Conservation (phyloP, 1,284 basidiomycete species). For the Marasmius tenuissimus region DNA sequence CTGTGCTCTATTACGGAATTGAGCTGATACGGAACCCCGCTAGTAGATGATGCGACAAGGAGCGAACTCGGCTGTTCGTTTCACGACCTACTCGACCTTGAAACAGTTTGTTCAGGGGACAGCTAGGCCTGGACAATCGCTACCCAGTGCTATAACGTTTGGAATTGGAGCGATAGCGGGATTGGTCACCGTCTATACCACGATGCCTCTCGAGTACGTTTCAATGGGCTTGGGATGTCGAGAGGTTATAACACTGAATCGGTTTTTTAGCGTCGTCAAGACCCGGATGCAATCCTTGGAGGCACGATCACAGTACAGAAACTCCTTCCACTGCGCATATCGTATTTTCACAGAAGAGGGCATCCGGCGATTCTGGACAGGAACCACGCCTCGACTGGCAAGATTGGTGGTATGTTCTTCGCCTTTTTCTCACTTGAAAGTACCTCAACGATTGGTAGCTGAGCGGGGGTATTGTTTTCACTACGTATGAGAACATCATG, state of each 20-base stretch:
- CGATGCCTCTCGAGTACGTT: conserved; percentile 92
- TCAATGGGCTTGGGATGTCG: not conserved
- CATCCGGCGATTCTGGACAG: conserved; percentile 89
- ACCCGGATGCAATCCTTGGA: conserved; percentile 95
- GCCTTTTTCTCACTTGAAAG: not conserved
- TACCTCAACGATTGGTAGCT: conserved; percentile 44
- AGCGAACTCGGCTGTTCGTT: conserved; percentile 95
- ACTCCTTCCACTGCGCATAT: conserved; percentile 93
- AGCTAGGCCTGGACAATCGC: conserved; percentile 77
- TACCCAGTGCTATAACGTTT: conserved; percentile 91
- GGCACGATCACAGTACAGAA: conserved; percentile 82
- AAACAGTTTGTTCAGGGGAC: conserved; percentile 92
- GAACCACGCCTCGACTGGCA: conserved; percentile 86
- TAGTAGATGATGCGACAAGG: conserved; percentile 94
- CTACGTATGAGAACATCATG: conserved; percentile 86
- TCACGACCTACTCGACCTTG: conserved; percentile 92
- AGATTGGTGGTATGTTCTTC: conserved; percentile 74
- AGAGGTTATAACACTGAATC: conserved; percentile 5
- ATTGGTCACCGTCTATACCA: conserved; percentile 91
- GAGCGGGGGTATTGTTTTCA: conserved; percentile 95
- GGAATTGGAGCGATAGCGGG: conserved; percentile 93
- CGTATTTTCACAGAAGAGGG: conserved; percentile 92
- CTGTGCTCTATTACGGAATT: not conserved
- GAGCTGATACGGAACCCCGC: conserved; percentile 1
- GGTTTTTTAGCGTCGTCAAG: conserved; percentile 81